Percentiles rank a stretch among this genome's conserved stretches.
Conservation (phyloP, 202 grass and related monocot genomes). For the Setaria italica region DNA sequence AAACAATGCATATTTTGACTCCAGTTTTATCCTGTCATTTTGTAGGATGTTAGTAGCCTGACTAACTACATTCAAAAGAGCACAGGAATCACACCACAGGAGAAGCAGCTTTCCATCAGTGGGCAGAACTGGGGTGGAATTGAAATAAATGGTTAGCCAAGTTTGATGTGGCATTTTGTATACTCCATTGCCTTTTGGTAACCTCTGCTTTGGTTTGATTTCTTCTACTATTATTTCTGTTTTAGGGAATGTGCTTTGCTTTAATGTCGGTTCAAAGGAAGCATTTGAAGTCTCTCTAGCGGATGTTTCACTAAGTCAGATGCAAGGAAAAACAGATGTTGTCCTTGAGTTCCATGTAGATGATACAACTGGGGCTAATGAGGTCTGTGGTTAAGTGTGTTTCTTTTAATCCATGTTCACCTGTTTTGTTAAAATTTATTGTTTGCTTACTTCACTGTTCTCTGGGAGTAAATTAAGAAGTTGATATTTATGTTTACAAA, state of each 20-base stretch:
- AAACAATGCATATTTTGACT: slow-evolving; percentile 22
- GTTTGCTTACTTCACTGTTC: slow-evolving; percentile 23
- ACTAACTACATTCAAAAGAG: slow-evolving; percentile 84
- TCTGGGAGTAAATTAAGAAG: neutral
- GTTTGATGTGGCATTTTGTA: slow-evolving; percentile 21
- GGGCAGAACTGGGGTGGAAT: slow-evolving; percentile 92
- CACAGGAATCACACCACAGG: slow-evolving; percentile 67
- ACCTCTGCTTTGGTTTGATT: slow-evolving; percentile 38
- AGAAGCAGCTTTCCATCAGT: slow-evolving; percentile 88
- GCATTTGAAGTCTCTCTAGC: slow-evolving; percentile 95
- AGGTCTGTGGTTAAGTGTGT: slow-evolving; percentile 56
- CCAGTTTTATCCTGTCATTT: slow-evolving; percentile 29
- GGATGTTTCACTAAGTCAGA: slow-evolving; percentile 84
- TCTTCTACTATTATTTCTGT: slow-evolving; percentile 38
- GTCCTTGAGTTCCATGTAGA: slow-evolving; percentile 96
- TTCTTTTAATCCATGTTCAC: slow-evolving; percentile 22
- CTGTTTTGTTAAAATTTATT: slow-evolving; percentile 34
- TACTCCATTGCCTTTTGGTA: slow-evolving; percentile 12
- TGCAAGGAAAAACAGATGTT: slow-evolving; percentile 97
- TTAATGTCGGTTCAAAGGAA: slow-evolving; percentile 84
- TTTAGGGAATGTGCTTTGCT: slow-evolving; percentile 86
- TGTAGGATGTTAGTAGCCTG: slow-evolving; percentile 82
- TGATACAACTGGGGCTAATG: slow-evolving; percentile 94
- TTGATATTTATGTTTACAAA: slow-evolving; percentile 9
- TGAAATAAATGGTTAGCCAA: slow-evolving; percentile 75